Percentiles rank a stretch among this genome's conserved stretches.
phyloP scores from a whole-genome alignment of 805 yeast genomes.

The Brettanomyces sp. region DNA sequence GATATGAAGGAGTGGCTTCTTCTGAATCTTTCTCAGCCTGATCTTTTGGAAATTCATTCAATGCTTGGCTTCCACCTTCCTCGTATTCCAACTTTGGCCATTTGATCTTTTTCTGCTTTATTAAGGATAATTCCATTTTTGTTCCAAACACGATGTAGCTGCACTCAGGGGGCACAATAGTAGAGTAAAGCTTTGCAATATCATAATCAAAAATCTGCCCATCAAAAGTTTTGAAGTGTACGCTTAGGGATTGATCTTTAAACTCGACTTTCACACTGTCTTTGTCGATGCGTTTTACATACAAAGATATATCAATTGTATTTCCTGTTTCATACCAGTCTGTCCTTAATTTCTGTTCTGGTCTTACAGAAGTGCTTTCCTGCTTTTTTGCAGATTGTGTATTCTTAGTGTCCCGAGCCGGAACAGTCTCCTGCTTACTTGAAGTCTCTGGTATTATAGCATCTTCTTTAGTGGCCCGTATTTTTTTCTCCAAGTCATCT shows the following conservation, averaged over 20 bases:
- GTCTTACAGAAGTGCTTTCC: constrained; percentile 8
- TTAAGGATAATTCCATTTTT: constrained; percentile 47
- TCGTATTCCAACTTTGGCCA: constrained; percentile 3
- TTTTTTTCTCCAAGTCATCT: neutral
- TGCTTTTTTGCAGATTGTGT: neutral
- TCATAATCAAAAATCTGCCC: constrained; percentile 44
- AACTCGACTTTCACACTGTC: constrained; percentile 36
- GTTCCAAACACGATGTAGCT: constrained; percentile 50
- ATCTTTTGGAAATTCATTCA: neutral
- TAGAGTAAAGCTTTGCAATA: constrained; percentile 43
- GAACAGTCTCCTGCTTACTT: neutral
- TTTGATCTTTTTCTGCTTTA: constrained; percentile 2
- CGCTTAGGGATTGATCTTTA: constrained; percentile 25
- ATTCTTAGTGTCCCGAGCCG: neutral
- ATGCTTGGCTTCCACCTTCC: neutral
- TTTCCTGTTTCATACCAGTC: constrained; percentile 68
- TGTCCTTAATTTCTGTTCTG: constrained; percentile 30
- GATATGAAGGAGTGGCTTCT: constrained; percentile 30
- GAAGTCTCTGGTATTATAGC: too few relatives aligned
- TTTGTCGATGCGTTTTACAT: constrained; percentile 54
- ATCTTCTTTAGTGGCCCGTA: neutral
- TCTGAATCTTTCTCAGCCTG: constrained; percentile 2
- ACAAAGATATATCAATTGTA: constrained; percentile 57
- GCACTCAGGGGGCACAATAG: constrained; percentile 39
- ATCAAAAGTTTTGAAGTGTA: constrained; percentile 38